These are phyloP conservation scores for Moricandia moricandioides DNA, from an alignment of 345 rosid species.

Conservation along the genomic window DNA sequence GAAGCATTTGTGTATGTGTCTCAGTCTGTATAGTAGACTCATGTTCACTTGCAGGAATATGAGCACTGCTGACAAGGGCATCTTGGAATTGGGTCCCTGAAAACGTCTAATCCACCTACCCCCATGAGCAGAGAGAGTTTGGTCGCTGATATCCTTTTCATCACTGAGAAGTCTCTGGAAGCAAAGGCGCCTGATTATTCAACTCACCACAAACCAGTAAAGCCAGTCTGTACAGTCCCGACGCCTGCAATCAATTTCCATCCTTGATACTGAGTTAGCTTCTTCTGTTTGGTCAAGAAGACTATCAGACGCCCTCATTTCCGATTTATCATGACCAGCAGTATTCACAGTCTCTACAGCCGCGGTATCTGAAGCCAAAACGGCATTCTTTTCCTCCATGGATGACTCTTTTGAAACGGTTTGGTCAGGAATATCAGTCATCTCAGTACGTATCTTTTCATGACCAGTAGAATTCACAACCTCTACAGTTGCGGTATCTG, in stretches of 20 bases:
- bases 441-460: conserved; percentile 22
- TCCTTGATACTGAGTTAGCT: conserved; percentile 40
- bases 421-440: conserved; percentile 28
- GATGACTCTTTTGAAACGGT: conserved; percentile 37
- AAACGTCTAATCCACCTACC: conserved; percentile 30
- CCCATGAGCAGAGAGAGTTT: conserved; percentile 23
- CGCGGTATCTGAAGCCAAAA: conserved; percentile 32
- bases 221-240: conserved; percentile 22
- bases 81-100: conserved; percentile 27
- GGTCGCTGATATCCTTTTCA: conserved; percentile 27
- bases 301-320: background rate
- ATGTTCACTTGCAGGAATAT: conserved; percentile 21
- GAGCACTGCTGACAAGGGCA: conserved; percentile 26
- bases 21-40: conserved; percentile 16
- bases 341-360: conserved; percentile 29
- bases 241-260: conserved; percentile 37
- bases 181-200: conserved; percentile 33
- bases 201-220: conserved; percentile 30
- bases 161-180: conserved; percentile 9
- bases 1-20: background rate
- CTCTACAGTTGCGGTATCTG: no score
- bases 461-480: conserved; percentile 28
- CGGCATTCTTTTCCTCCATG: conserved; percentile 37
- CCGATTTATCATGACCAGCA: background rate
- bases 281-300: conserved; percentile 36